A percentile compares a stretch with the other conserved stretches of the same genome.
These are phyloP conservation scores for Tolypocladium cylindrosporum DNA, from an alignment of 2,329 filamentous ascomycete genomes.

Conservation along the genomic window DNA sequence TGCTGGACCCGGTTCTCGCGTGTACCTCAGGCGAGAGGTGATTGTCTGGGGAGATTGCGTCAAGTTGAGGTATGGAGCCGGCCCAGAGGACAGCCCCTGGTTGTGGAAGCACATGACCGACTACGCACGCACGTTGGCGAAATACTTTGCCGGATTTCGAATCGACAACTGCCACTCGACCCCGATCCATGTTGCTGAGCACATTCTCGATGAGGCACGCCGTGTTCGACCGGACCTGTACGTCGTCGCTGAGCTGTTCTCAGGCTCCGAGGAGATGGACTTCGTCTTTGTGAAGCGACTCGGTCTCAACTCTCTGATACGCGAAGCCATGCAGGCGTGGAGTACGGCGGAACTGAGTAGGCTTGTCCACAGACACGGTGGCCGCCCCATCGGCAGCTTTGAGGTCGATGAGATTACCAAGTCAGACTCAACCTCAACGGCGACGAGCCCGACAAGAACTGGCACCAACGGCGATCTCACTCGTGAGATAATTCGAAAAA, in stretches of 20 bases:
- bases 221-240: constrained; percentile 79
- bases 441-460: constrained; percentile 18
- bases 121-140: constrained; percentile 86
- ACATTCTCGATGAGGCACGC: constrained; percentile 89
- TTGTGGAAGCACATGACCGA: constrained; percentile 94
- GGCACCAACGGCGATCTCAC: constrained; percentile 25
- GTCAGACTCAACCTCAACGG: constrained; percentile 33
- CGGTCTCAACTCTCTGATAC: constrained; percentile 82
- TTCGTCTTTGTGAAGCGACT: constrained; percentile 92
- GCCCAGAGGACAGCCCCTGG: constrained; percentile 78
- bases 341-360: constrained; percentile 86
- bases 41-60: constrained; percentile 99
- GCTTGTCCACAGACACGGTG: constrained; percentile 86
- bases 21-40: constrained; percentile 92
- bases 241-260: constrained; percentile 91
- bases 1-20: constrained; percentile 76
- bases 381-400: constrained; percentile 91
- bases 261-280: constrained; percentile 90
- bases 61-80: constrained; percentile 80
- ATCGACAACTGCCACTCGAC: constrained; percentile 99
- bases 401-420: constrained; percentile 80
- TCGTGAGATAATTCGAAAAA: constrained; percentile 63
- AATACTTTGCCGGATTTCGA: constrained; percentile 88
- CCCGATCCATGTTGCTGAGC: constrained; percentile 85
- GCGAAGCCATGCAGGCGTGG: constrained; percentile 98